phyloP scores from a whole-genome alignment of 192 early-diverging fungal species.

The Paraglomus brasilianum region DNA sequence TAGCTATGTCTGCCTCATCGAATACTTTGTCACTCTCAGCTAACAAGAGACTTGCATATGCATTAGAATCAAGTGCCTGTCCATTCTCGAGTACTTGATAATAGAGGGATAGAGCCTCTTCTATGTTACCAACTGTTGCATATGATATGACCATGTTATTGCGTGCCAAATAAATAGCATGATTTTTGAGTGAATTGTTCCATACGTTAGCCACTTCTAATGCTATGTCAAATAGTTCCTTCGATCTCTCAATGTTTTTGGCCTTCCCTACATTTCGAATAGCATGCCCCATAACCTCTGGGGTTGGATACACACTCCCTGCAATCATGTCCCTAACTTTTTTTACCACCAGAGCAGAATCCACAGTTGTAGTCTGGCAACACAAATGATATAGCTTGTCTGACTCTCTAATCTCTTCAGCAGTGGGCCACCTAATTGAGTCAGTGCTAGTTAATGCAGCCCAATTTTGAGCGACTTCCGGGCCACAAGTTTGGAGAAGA shows the following conservation, averaged over 20 bases:
- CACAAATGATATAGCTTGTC: neutral
- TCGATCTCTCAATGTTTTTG: conserved; percentile 1
- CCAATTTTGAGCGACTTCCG: neutral
- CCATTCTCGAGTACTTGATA: conserved; percentile 46
- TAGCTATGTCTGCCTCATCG: conserved; percentile 52
- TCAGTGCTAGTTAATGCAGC: neutral
- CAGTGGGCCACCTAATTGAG: neutral
- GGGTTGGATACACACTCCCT: conserved; percentile 9
- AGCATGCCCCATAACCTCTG: conserved; percentile 15
- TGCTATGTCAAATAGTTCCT: conserved; percentile 13
- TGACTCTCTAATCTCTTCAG: conserved; percentile 13
- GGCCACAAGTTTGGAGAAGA: neutral
- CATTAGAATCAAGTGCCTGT: conserved; percentile 49
- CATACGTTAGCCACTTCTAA: conserved; percentile 5
- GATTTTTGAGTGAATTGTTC: neutral
- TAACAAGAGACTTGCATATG: conserved; percentile 53
- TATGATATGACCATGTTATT: conserved; percentile 31
- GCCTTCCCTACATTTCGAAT: conserved; percentile 28
- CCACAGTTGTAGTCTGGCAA: neutral
- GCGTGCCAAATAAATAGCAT: neutral
- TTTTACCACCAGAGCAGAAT: neutral
- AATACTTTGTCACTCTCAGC: conserved; percentile 48
- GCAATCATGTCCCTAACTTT: conserved; percentile 13
- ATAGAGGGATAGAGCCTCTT: conserved; percentile 32
- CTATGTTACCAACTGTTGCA: neutral